Evolutionary conservation across 108 stramenopile species (phyloP), one percentile per base, ranked within the genome.

Genomic region (Fragilariopsis cylindrus): DNA sequence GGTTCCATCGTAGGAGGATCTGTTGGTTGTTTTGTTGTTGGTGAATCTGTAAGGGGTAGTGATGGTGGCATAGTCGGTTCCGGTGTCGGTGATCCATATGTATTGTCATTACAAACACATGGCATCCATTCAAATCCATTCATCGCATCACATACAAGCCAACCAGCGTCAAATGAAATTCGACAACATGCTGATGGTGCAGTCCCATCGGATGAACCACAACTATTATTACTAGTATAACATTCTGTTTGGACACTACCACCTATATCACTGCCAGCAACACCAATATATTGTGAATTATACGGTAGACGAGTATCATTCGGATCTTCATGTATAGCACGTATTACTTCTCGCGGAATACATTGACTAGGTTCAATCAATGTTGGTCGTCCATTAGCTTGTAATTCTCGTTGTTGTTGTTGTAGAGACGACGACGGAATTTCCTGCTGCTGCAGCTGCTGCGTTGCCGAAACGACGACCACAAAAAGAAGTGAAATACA

Each of bases 71-170:
- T 15, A 21, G 65, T 65, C 3, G 65, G 65, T 65, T 45, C 9
- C 12, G 65, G 65, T 52, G 67, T 68, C 8, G 67, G 67, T 19
- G 48, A 21, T n/a, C 21, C 18, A 3, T 11, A 0, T 47, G 67
- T 68, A 48, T 68, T 68, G 49, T 68, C 67, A 19, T 68, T 68
- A 48, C 67, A 68, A n/a, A 68, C 67, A 48, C 67, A 68, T 41
- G 49, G 48, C 67, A 68, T 68, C 30, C 16, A 18, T 45, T 48
- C 67, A 48, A 68, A 68, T 41, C 43, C 67, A 40, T 68, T 68
- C 18, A 39, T 39, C 9, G 16, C 16, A 40, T 68, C 67, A 21
- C 67, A 68, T 39, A 68, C 67, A 7, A 68, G 21, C 67, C 67
- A 68, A 50, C 67, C 67, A 15, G 49, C 49, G 2, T 47, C 45